A percentile compares a stretch with the other conserved stretches of the same genome.
Evolutionary conservation across 345 rosid genomes (phyloP).

Genomic region (Corchorus olitorius): DNA sequence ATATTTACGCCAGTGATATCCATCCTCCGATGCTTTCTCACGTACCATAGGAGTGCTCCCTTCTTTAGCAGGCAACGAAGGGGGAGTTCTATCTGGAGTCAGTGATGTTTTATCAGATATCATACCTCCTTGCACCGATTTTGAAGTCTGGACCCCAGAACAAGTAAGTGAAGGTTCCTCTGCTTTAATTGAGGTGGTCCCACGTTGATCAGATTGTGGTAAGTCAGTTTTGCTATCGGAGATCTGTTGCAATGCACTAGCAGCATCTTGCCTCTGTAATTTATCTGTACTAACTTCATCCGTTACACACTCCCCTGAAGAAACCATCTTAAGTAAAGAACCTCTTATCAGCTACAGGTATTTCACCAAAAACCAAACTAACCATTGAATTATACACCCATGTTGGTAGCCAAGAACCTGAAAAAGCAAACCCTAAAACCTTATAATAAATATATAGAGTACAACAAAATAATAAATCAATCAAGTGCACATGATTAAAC

Average conservation of each 20-base stretch:
- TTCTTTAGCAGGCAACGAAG: slow-evolving; percentile 45
- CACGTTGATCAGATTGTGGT: slow-evolving; percentile 36
- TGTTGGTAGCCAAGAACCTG: slow-evolving; percentile 19
- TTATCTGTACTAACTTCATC: slow-evolving; percentile 40
- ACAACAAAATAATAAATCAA: too few species aligned
- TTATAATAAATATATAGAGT: too few species aligned
- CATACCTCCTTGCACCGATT: slow-evolving; percentile 38
- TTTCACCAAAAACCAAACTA: slow-evolving; percentile 21
- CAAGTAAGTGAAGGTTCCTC: slow-evolving; percentile 31
- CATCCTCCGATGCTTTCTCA: slow-evolving; percentile 82
- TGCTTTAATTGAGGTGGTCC: slow-evolving; percentile 25
- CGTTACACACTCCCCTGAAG: slow-evolving; percentile 39
- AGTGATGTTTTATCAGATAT: slow-evolving; percentile 34
- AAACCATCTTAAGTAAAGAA: slow-evolving; percentile 39
- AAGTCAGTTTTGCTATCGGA: slow-evolving; percentile 28
- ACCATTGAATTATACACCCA: slow-evolving; percentile 2
- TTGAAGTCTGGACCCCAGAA: slow-evolving; percentile 24
- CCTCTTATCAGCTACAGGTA: slow-evolving; percentile 27
- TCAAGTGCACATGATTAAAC: not conserved
- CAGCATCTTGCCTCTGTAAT: slow-evolving; percentile 30
- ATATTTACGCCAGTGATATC: slow-evolving; percentile 91
- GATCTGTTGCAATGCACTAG: slow-evolving; percentile 27
- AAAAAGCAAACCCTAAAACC: not conserved
- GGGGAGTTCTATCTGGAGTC: slow-evolving; percentile 34
- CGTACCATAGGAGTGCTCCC: slow-evolving; percentile 56